phyloP scores from a whole-genome alignment of 352 stramenopile genomes.

The Globisporangium sylvaticum region DNA sequence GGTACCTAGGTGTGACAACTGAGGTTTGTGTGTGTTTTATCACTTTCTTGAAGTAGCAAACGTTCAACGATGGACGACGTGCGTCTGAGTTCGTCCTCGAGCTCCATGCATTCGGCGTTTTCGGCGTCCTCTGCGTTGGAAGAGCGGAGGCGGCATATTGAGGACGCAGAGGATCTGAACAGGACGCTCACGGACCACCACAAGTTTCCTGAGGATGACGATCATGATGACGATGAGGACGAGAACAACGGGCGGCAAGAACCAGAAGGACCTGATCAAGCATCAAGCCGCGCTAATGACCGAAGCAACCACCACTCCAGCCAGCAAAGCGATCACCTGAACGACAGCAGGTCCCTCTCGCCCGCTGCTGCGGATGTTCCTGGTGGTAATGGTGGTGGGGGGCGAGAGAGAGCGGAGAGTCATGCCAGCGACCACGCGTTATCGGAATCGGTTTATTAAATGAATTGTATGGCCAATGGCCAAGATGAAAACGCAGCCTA shows the following conservation, averaged over 20 bases:
- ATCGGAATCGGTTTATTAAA: conserved; percentile 16
- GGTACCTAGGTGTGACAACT: neutral
- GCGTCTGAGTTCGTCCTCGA: conserved; percentile 19
- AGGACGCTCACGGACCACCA: neutral
- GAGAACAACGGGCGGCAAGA: neutral
- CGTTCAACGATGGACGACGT: conserved; percentile 19
- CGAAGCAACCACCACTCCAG: neutral
- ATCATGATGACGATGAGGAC: neutral
- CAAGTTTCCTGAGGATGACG: neutral
- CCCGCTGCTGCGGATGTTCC: neutral
- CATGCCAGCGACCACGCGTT: conserved; percentile 8
- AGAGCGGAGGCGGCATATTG: neutral
- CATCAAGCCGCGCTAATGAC: too few species aligned
- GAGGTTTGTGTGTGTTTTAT: neutral
- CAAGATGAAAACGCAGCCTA: neutral
- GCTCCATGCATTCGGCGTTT: conserved; percentile 17
- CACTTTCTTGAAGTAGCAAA: conserved; percentile 2
- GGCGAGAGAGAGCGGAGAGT: neutral
- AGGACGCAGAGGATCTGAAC: conserved; percentile 6
- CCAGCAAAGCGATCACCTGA: neutral
- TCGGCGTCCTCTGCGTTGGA: conserved; percentile 3
- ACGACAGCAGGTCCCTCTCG: neutral
- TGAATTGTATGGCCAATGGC: neutral
- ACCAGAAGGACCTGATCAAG: neutral
- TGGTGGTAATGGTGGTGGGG: neutral